Conservation (phyloP, 768 basidiomycete species). For the Agrocybe pediades region DNA sequence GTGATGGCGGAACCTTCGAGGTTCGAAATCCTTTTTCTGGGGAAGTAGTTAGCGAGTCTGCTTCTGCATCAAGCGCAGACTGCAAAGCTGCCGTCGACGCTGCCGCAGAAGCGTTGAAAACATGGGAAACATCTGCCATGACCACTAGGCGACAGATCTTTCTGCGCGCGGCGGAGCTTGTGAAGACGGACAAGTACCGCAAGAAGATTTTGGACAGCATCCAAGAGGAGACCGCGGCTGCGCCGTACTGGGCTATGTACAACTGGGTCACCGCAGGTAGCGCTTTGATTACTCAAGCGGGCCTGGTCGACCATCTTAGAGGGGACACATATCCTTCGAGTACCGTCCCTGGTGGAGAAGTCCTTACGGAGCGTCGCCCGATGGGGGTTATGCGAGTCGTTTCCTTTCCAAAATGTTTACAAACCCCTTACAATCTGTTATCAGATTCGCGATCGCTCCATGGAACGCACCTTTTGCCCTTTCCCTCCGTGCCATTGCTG, state of each 20-base stretch:
- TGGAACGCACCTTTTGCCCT: constrained; percentile 57
- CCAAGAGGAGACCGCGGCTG: constrained; percentile 41
- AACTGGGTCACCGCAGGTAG: constrained; percentile 26
- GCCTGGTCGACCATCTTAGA: constrained; percentile 35
- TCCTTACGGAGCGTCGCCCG: constrained; percentile 46
- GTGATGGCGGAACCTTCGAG: constrained; percentile 40
- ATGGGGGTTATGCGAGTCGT: constrained; percentile 52
- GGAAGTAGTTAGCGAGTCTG: constrained; percentile 42
- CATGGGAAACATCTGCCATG: constrained; percentile 44
- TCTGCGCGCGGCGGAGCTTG: constrained; percentile 48
- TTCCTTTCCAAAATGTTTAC: background rate
- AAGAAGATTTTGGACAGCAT: constrained; percentile 31
- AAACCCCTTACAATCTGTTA: background rate
- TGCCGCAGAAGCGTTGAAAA: constrained; percentile 45
- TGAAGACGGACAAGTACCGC: constrained; percentile 43
- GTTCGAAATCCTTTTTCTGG: constrained; percentile 45
- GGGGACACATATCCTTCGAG: constrained; percentile 47
- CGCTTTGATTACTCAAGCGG: constrained; percentile 33
- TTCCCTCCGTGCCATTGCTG: constrained; percentile 42
- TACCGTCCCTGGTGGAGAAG: constrained; percentile 42
- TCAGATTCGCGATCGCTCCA: constrained; percentile 52
- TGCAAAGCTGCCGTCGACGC: constrained; percentile 46
- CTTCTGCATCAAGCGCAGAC: constrained; percentile 46
- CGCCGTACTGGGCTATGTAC: constrained; percentile 23
- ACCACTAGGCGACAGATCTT: constrained; percentile 44